phyloP scores from a whole-genome alignment of 148 eudicot genomes.

The Simmondsia chinensis region DNA sequence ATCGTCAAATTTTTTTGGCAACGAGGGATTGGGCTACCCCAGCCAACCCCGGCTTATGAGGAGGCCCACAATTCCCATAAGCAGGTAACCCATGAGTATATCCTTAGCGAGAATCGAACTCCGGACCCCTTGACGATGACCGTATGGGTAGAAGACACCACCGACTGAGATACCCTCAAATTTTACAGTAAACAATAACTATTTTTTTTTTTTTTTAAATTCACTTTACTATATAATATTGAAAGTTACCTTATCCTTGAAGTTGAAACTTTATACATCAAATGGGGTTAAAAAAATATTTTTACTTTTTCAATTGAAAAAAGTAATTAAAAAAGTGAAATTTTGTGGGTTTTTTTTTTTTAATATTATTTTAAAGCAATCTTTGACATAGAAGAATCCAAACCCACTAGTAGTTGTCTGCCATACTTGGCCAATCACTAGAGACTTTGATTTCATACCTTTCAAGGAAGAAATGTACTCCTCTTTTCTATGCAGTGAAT shows the following conservation, averaged over 20 bases:
- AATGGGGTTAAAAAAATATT: neutral
- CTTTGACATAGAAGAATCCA: conserved; percentile 7
- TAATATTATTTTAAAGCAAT: too few relatives aligned
- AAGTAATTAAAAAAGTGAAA: conserved; percentile 2
- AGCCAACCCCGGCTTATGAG: too few relatives aligned
- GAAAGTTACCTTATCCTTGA: conserved; percentile 3
- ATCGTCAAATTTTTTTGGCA: too few relatives aligned
- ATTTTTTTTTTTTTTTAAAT: neutral
- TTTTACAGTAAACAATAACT: too few relatives aligned
- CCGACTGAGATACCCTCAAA: too few relatives aligned
- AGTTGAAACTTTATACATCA: conserved; percentile 4
- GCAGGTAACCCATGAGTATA: too few relatives aligned
- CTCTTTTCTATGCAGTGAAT: neutral
- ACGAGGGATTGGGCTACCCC: too few relatives aligned
- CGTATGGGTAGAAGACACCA: too few relatives aligned
- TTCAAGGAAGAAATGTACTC: neutral
- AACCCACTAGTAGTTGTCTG: conserved; percentile 20
- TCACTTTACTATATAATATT: neutral
- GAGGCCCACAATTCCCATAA: too few relatives aligned
- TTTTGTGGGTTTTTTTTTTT: too few relatives aligned
- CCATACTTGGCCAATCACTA: conserved; percentile 8
- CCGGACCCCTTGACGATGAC: too few relatives aligned
- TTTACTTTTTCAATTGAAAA: neutral
- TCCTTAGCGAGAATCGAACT: too few relatives aligned
- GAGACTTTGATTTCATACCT: conserved; percentile 1